Base-by-base conservation (phyloP, 2,329 filamentous ascomycete genomes). In the Gyromitra esculenta region DNA sequence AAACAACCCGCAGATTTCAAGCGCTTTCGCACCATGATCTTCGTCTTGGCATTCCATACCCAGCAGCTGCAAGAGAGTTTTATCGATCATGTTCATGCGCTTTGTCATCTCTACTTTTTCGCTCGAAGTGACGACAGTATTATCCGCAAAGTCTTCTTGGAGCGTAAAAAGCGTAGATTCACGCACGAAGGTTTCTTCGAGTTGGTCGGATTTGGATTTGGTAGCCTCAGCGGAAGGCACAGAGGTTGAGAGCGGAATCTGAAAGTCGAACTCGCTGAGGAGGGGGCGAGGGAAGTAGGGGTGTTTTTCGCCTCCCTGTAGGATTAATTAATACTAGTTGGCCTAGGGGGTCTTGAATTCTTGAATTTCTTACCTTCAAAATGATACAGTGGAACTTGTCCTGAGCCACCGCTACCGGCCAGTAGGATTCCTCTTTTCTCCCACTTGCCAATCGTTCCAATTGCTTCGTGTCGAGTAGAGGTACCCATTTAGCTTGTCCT, bases 311-410 rank as follows among this genome's bases (percentile, higher is more conserved):
- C 92, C 92, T 78, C 96, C 96, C 85, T 79, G 37, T 65, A 45
- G 21, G 35, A 18, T 63, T 63, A 62, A 25, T 68, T 18, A 68
- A 59, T 65, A 50, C 37, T 1, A 15, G 6, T 37, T 37, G 31
- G 2, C 13, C 15, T 57, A 8, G 6, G 15, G 7, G 54, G 31
- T 35, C 13, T 57, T 15, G 31, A n/a, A 13, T n/a, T 21, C n/a
- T 21, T 21, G 48, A 13, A 8, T 45, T n/a, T 15, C 63, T 59
- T 73, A 79, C 80, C 71, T 99, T 99, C 82, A 99, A 90, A 81
- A 99, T 98, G 84, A 99, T 97, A 85, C 96, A 99, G 86, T 98
- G 95, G 84, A 99, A 99, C 82, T 92, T 95, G 81, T 92, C 88
- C 81, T 94, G 90, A 1, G 95, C 93, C 0, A 98, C 94, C 0